phyloP scores from a whole-genome alignment of 345 rosid species.

The Murraya koenigii region DNA sequence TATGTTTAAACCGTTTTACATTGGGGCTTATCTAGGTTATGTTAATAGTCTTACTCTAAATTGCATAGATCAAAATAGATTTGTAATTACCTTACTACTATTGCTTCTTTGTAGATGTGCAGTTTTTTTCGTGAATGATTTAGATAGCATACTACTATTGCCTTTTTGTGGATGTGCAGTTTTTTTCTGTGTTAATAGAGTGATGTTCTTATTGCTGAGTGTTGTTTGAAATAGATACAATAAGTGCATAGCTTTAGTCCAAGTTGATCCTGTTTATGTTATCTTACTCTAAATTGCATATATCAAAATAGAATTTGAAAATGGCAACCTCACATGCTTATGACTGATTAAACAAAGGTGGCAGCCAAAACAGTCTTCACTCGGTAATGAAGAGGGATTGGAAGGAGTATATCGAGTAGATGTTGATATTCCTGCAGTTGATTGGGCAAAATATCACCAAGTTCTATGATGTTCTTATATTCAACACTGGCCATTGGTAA shows the following conservation, averaged over 20 bases:
- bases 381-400: slow-evolving; percentile 32
- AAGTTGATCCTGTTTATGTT: no score
- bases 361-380: slow-evolving; percentile 52
- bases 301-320: not conserved
- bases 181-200: no score
- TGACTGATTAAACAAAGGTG: slow-evolving; percentile 72
- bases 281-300: not conserved
- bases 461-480: slow-evolving; percentile 80
- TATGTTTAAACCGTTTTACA: not conserved
- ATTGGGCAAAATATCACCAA: slow-evolving; percentile 64
- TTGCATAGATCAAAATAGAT: not conserved
- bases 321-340: slow-evolving; percentile 37
- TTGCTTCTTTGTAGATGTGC: no score
- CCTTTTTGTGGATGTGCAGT: no score
- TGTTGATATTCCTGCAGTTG: slow-evolving; percentile 84
- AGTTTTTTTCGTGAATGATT: no score
- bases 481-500: slow-evolving; percentile 97
- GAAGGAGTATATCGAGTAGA: slow-evolving; percentile 72
- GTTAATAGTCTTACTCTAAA: not conserved
- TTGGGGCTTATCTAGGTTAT: not conserved
- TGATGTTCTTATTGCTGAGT: no score
- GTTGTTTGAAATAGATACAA: no score
- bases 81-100: no score
- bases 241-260: no score
- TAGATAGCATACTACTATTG: no score